phyloP scores from a whole-genome alignment of 2,329 filamentous ascomycete genomes.

The Trichoderma aggressivum region DNA sequence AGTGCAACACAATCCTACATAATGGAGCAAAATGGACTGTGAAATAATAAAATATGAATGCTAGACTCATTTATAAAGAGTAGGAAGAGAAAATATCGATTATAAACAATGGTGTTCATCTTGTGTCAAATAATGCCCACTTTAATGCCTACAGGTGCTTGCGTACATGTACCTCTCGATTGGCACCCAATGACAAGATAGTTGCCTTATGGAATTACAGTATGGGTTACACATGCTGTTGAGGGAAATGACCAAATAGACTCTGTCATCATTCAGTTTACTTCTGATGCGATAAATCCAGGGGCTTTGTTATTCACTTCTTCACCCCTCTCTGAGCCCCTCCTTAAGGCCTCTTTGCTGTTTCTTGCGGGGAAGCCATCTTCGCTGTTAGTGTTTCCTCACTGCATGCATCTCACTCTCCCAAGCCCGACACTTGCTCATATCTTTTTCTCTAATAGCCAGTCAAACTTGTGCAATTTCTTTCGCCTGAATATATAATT shows the following conservation, averaged over 20 bases:
- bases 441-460: too few relatives aligned
- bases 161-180: background rate
- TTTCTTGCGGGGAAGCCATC: constrained; percentile 8
- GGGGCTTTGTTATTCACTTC: background rate
- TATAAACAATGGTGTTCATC: background rate
- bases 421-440: too few relatives aligned
- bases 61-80: background rate
- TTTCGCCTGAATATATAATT: background rate
- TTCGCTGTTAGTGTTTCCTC: background rate
- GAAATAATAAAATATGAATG: background rate
- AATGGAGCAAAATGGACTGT: background rate
- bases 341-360: background rate
- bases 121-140: background rate
- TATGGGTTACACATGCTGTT: background rate
- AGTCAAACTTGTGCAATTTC: background rate
- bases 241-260: too few relatives aligned
- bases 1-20: too few relatives aligned
- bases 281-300: background rate
- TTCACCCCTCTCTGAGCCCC: background rate
- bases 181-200: constrained; percentile 12
- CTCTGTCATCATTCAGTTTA: background rate
- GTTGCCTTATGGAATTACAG: background rate
- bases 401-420: background rate
- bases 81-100: too few relatives aligned
- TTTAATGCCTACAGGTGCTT: background rate